A percentile compares a stretch with the other conserved stretches of the same genome.
Evolutionary conservation across 352 stramenopile genomes (phyloP).

Genomic region (Globisporangium sylvaticum): DNA sequence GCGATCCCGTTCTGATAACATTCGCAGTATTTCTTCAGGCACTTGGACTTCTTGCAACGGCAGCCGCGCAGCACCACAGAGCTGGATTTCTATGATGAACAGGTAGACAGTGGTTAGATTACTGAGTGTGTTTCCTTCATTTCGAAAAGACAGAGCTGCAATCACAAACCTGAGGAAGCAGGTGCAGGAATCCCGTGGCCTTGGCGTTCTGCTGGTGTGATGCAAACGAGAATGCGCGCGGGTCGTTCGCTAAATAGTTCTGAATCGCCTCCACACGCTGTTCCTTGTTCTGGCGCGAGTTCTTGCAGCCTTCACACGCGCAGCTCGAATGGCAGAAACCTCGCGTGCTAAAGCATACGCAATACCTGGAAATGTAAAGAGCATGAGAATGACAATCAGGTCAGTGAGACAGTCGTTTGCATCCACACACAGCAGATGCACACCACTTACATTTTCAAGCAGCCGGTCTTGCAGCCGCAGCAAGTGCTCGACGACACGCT

Average conservation of each 20-base stretch:
- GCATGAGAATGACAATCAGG: not conserved
- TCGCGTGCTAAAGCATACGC: constrained; percentile 77
- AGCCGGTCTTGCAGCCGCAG: constrained; percentile 84
- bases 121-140: not conserved
- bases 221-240: constrained; percentile 69
- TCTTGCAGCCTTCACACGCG: constrained; percentile 72
- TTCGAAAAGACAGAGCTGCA: too few species aligned
- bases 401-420: not conserved
- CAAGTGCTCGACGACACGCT: constrained; percentile 69
- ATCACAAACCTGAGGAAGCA: constrained; percentile 50
- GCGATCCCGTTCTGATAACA: constrained; percentile 93
- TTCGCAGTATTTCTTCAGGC: constrained; percentile 98
- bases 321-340: constrained; percentile 77
- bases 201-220: constrained; percentile 26
- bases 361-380: constrained; percentile 45
- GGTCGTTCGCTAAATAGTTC: constrained; percentile 71
- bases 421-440: not conserved
- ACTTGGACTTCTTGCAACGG: constrained; percentile 96
- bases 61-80: constrained; percentile 84
- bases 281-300: constrained; percentile 45
- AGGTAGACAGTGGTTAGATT: not conserved
- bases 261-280: constrained; percentile 75
- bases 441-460: constrained; percentile 63
- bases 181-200: constrained; percentile 53
- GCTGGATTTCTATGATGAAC: constrained; percentile 49